Evolutionary conservation across 2,329 filamentous ascomycete genomes (phyloP), one percentile per base, ranked within the genome.

Genomic region (Alternaria gaisen): DNA sequence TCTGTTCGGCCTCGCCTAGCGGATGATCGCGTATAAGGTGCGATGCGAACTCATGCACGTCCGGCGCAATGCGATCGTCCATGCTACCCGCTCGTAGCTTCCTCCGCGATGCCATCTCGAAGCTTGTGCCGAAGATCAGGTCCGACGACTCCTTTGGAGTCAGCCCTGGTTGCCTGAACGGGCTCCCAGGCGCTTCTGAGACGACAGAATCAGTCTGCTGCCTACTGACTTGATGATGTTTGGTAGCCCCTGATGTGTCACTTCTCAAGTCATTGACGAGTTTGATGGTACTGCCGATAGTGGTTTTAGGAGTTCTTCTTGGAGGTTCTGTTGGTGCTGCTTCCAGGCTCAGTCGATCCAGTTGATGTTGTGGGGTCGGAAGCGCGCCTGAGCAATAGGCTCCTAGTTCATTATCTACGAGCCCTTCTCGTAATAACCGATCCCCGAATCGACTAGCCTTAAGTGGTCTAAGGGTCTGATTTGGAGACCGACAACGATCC

Each of bases 101-200:
- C 24, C 56, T 51, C 40, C 51, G 6, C 40, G 34, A 5, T 41
- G 24, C 5, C 32, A 12, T 11, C 43, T 20, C 5, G 46, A 38
- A 56, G 34, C 46, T n/a, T n/a, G 24, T 9, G 8, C 50, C 63
- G 20, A 60, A 63, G 22, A 63, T 26, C 18, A 63, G 38, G 26
- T 48, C 50, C 5, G 28, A 46, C 5, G 56, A 63, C 28, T 58
- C 44, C 41, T 43, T 50, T 5, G 30, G n/a, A n/a, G 53, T 58
- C 60, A 63, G 22, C 8, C 44, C 41, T 10, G 63, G 63, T 47
- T 63, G 60, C 42, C 11, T 32, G 53, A 60, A 65, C 2, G 54
- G 43, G 22, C 34, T 53, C 12, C 20, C 32, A 22, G 41, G 12
- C 16, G 32, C 24, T n/a, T 52, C 32, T 32, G n/a, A 18, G n/a